phyloP scores from a whole-genome alignment of 148 eudicot species.

The Dianthus caryophyllus region DNA sequence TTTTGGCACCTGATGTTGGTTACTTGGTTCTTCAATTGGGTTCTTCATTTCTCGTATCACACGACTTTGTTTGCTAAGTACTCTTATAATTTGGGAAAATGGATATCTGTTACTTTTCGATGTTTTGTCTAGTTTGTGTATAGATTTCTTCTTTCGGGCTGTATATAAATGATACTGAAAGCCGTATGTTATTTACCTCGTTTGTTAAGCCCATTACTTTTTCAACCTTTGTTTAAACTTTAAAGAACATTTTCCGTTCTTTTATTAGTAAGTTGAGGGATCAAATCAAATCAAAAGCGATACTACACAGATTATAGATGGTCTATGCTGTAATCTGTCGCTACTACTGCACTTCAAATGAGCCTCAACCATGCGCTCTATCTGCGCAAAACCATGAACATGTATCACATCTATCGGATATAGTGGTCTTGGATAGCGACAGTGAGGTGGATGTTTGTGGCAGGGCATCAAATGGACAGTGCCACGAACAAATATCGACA shows the following conservation, averaged over 20 bases:
- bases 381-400: constrained; percentile 7
- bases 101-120: not conserved
- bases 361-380: not conserved
- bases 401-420: not conserved
- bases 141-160: not conserved
- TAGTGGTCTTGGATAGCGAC: constrained; percentile 5
- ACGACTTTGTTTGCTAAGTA: not conserved
- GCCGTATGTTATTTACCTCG: not conserved
- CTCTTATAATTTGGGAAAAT: not conserved
- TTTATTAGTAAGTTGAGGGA: too few species aligned
- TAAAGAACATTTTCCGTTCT: too few species aligned
- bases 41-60: not conserved
- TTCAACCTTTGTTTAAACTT: not conserved
- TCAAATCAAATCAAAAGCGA: too few species aligned
- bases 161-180: not conserved
- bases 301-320: too few species aligned
- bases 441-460: constrained; percentile 1
- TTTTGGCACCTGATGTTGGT: not conserved
- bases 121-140: too few species aligned
- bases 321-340: not conserved
- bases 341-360: not conserved
- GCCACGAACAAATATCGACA: not conserved
- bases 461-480: constrained; percentile 8
- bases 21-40: not conserved
- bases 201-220: not conserved